A percentile compares a stretch with the other conserved stretches of the same genome.
These are phyloP conservation scores for Plasmodium gonderi DNA, from an alignment of 169 alveolate genomes.

Conservation along the genomic window DNA sequence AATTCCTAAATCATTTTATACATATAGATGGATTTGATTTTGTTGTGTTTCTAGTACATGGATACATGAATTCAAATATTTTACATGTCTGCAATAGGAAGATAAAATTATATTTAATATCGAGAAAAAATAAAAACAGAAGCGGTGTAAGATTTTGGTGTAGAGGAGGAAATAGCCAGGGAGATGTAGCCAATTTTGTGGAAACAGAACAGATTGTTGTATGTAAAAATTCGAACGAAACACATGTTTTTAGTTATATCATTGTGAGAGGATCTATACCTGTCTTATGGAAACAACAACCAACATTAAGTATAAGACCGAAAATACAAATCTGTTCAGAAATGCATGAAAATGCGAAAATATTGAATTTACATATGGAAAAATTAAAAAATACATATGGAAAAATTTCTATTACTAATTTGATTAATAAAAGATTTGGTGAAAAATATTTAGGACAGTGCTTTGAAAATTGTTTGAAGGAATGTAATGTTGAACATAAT, in stretches of 20 bases:
- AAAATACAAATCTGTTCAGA: slow-evolving; percentile 26
- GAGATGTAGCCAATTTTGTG: slow-evolving; percentile 96
- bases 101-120: slow-evolving; percentile 71
- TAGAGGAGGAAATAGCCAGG: slow-evolving; percentile 97
- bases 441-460: slow-evolving; percentile 73
- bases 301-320: slow-evolving; percentile 57
- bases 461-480: slow-evolving; percentile 47
- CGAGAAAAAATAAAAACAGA: slow-evolving; percentile 91
- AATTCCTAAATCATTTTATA: slow-evolving; percentile 8
- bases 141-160: slow-evolving; percentile 95
- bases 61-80: slow-evolving; percentile 30
- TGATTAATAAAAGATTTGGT: slow-evolving; percentile 43
- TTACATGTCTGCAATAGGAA: slow-evolving; percentile 69
- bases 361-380: slow-evolving; percentile 66
- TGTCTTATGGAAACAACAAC: slow-evolving; percentile 94
- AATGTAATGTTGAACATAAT: slow-evolving; percentile 28
- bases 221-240: slow-evolving; percentile 75
- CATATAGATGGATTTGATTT: slow-evolving; percentile 34
- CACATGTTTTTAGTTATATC: slow-evolving; percentile 86
- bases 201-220: slow-evolving; percentile 94
- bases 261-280: slow-evolving; percentile 97
- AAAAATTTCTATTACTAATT: slow-evolving; percentile 73
- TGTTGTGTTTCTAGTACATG: slow-evolving; percentile 62
- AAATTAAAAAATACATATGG: slow-evolving; percentile 61
- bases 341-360: slow-evolving; percentile 42